A percentile compares a stretch with the other conserved stretches of the same genome.
Evolutionary conservation across 345 rosid genomes (phyloP).

Genomic region (Hirschfeldia incana): DNA sequence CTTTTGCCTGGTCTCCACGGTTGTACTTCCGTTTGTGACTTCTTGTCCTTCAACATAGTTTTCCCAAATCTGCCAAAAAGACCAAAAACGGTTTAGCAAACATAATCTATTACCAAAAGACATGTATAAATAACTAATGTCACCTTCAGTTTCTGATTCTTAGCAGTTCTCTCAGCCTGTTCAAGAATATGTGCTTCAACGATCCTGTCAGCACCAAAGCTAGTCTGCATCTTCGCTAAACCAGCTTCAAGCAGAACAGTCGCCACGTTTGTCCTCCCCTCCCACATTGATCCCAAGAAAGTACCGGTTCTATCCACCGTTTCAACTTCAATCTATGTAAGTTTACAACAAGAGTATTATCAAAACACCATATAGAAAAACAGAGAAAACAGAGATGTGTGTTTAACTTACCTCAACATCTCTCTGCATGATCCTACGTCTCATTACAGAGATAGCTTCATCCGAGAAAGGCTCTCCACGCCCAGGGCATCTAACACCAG

Average conservation of each 20-base stretch:
- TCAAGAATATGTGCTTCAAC: slow-evolving; percentile 83
- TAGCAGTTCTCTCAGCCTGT: slow-evolving; percentile 88
- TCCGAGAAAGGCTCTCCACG: slow-evolving; percentile 88
- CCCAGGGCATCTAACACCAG: slow-evolving; percentile 98
- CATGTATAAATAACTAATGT: slow-evolving; percentile 12
- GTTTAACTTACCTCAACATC: slow-evolving; percentile 86
- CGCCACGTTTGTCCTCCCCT: slow-evolving; percentile 73
- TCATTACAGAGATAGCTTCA: slow-evolving; percentile 92
- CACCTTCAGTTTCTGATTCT: slow-evolving; percentile 85
- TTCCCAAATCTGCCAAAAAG: slow-evolving; percentile 82
- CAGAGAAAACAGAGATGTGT: background rate
- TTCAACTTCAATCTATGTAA: slow-evolving; percentile 83
- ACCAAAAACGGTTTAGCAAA: background rate
- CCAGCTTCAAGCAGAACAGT: slow-evolving; percentile 89
- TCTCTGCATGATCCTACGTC: slow-evolving; percentile 93
- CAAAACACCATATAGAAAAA: background rate
- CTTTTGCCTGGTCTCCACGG: slow-evolving; percentile 79
- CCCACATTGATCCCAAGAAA: slow-evolving; percentile 95
- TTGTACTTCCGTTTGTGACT: slow-evolving; percentile 57
- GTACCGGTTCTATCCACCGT: slow-evolving; percentile 93
- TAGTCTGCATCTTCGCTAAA: slow-evolving; percentile 81
- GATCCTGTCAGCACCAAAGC: slow-evolving; percentile 84
- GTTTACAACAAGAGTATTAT: background rate
- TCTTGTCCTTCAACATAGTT: slow-evolving; percentile 97
- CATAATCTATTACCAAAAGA: background rate